Evolutionary conservation across 2,329 filamentous ascomycete species (phyloP), one percentile per base, ranked within the genome.

Genomic region (Phaeosphaeria sp.): DNA sequence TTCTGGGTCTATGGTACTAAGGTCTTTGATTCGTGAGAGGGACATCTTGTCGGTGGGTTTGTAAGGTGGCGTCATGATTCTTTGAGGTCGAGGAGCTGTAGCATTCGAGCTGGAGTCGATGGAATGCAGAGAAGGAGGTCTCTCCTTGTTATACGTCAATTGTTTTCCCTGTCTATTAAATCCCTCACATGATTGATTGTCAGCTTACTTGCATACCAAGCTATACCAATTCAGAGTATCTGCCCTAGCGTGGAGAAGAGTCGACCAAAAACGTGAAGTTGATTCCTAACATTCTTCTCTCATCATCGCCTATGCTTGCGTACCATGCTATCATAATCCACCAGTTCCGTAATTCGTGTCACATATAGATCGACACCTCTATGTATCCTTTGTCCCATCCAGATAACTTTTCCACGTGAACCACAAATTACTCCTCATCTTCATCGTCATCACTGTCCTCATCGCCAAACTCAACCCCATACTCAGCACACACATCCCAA

Each of bases 401-500:
- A 9, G 9, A 24, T 46, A 2, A 17, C 22, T 13, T 25, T 22
- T 20, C 13, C 2, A 21, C 25, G 2, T 45, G 2, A 8, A 45
- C 11, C 25, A 24, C 22, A 42, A 15, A 36, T 25, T n/a, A 27
- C 36, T 21, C 36, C 3, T 43, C 49, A 15, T 36, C 33, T n/a
- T 22, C 52, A 27, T 30, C 44, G 3, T 79, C 74, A 36, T 74
- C 71, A 24, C 73, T 73, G 9, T 74, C 83, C 42, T 82, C 82
- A 13, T 84, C 84, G 15, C 80, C 82, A 63, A 84, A 84, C 51
- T 83, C 83, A 15, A 97, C 89, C 22, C 89, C 91, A 75, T 91
- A 92, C 33, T 88, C 87, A 0, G 88, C 95, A 47, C 87, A 89
- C 49, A 98, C 83, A 79, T 99, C 95, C 92, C 93, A 98, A 44